Base-by-base conservation (phyloP, 108 stramenopile genomes). In the Aurantiochytrium sp. region DNA sequence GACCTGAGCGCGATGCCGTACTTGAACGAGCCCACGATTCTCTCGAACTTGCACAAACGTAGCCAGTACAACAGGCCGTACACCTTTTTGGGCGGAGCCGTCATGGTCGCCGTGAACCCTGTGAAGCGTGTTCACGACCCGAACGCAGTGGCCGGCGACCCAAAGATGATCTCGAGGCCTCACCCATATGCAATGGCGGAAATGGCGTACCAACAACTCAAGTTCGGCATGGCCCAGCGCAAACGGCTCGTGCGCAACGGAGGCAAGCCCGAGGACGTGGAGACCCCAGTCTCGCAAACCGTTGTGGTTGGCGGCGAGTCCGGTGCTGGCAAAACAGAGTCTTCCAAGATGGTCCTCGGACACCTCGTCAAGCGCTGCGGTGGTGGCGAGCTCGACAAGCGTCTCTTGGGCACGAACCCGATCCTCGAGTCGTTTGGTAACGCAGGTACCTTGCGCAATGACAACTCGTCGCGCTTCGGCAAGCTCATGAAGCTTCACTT, bases 101-200 rank as follows among this genome's bases (percentile, higher is more conserved):
- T 89, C 5, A 5, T 91, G 16, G 58, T 91, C 21, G 89, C 91
- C 14, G 89, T 91, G 25, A 91, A 91, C 88, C 91, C 91, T 21
- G 28, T 88, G 12, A 58, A 35, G 58, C 59, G 14, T 19, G 25
- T 88, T 10, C 58, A 28, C 16, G 87, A 59, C 58, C 87, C 87
- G 18, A 0, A 14, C 1, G 49, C 76, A 8, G 64, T 69, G 64
- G 45, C 49, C 28, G 76, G 76, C 12, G 51, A 53, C 76, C 76
- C 76, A 23, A 83, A 83, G 76, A 53, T 83, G 45, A 47, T 83
- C 76, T 47, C n/a, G n/a, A 45, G 4, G 47, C 51, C 76, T 6
- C 76, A 83, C 51, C 76, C 76, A 23, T 83, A 21, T 53, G 76
- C 49, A 8, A 28, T 83, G n/a, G 76, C 76, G 23, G 76, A 83